Evolutionary conservation across 257 asterid genomes (phyloP).

Genomic region (Nicotiana tomentosiformis): DNA sequence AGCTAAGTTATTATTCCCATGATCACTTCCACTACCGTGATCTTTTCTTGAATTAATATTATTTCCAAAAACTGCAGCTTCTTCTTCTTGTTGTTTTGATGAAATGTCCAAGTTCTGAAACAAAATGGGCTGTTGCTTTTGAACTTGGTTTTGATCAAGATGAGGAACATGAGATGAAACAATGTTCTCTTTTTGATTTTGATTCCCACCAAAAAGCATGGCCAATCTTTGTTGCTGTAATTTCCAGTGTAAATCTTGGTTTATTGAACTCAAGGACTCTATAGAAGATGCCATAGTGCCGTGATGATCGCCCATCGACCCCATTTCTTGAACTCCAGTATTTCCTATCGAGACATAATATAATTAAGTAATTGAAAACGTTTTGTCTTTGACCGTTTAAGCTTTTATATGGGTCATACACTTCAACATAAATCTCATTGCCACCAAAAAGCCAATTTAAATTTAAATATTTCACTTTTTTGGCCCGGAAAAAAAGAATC

Average conservation of each 20-base stretch:
- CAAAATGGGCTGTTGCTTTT: conserved; percentile 62
- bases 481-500: too few relatives aligned
- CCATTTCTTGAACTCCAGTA: conserved; percentile 38
- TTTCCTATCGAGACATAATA: neutral
- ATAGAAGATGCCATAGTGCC: conserved; percentile 58
- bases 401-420: too few relatives aligned
- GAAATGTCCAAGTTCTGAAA: conserved; percentile 54
- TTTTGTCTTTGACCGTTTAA: neutral
- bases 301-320: conserved; percentile 24
- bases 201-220: conserved; percentile 42
- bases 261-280: conserved; percentile 72
- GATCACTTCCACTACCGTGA: conserved; percentile 7
- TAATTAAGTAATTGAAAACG: neutral
- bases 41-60: conserved; percentile 30
- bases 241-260: conserved; percentile 88
- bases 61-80: neutral
- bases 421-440: neutral
- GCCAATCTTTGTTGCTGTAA: conserved; percentile 78
- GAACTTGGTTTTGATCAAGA: conserved; percentile 12
- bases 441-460: too few relatives aligned
- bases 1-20: conserved; percentile 27
- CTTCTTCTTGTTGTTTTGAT: conserved; percentile 15
- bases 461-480: too few relatives aligned
- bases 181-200: conserved; percentile 20
- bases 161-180: conserved; percentile 4